Evolutionary conservation across 345 rosid genomes (phyloP), one percentile per base, ranked within the genome.

Genomic region (Arabidopsis thaliana): DNA sequence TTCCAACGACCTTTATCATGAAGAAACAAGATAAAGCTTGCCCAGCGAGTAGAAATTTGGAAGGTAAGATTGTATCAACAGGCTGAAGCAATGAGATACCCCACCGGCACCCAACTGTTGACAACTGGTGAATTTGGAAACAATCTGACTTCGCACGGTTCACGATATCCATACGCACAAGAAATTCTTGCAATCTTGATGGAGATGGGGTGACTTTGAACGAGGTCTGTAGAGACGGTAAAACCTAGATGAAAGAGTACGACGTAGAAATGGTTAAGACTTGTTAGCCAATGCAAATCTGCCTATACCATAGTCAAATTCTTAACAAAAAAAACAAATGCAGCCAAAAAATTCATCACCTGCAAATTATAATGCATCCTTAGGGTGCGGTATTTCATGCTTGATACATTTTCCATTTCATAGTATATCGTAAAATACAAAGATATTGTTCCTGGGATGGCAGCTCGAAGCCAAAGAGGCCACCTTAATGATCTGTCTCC

Each of bases 401-500:
- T 85, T 78, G 96, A 86, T 71, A 64, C 79, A 82, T 86, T 87
- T 79, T 72, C 93, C 81, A 89, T 83, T 88, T 91, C 99, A 79
- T 90, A 95, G 87, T 90, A 95, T 80, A 93, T 77, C 52, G 88
- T 82, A 59, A 93, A 67, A 65, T 75, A 82, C 80, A 90, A 72
- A 46, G 90, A 85, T 65, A 86, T 75, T 30, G 76, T 82, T 84
- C 97, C 99, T 72, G 97, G 94, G 67, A 78, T 80, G 75, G 99
- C 90, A 82, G 99, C 98, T 59, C 87, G 98, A 82, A 93, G 75
- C 99, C 99, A 93, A 41, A 95, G 85, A 73, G 99, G 94, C 98
- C 99, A 93, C 57, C 78, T 71, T 45, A 95, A 83, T 55, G 96
- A 82, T 71, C 66, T 79, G 45, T 79, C 89, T 38, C 87, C 84